Base-by-base conservation (phyloP, 208 protist genomes). In the Acanthamoeba castellanii region DNA sequence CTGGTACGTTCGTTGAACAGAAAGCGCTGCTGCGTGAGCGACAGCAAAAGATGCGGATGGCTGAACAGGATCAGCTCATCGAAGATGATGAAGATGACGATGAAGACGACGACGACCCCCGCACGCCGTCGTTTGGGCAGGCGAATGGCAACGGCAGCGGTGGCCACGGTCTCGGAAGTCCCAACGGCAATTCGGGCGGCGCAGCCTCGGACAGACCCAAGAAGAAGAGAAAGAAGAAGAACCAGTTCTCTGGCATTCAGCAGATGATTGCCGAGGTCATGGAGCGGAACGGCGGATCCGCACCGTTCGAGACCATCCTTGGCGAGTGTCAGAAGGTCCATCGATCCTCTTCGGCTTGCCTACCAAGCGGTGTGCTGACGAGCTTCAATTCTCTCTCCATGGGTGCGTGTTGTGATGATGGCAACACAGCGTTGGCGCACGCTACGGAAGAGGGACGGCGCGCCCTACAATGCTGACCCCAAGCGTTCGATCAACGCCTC, bases 391-490 rank as follows among this genome's bases (percentile, higher is more conserved):
- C 11, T 72, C 66, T 27, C 34, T 45, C 84, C 9, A 13, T 61
- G n/a, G 3, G 55, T 47, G 50, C 47, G 25, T 78, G 45, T 3
- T 11, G 42, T 11, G 42, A 47, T 47, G 42, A 47, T 47, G 42
- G 42, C 42, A 47, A 47, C 42, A 47, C 89, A 94, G 89, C 47
- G 55, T 27, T 94, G 89, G 89, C 66, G 72, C 81, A 94, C 89
- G 27, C 89, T 94, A n/a, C 64, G 72, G 14, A 78, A 82, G 66
- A 47, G 68, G 45, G 89, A 94, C 13, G 89, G 89, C 30, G 42
- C 89, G 47, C 89, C 89, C 27, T 94, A 94, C 89, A 94, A 74
- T 34, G 89, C 89, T 0, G 89, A 94, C 52, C 89, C 89, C 72
- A 94, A 94, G 25, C 89, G 89, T 1, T 94, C 89, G n/a, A 94